Base-by-base conservation (phyloP, 1,139 yeast genomes). In the Candida labiduridarum region DNA sequence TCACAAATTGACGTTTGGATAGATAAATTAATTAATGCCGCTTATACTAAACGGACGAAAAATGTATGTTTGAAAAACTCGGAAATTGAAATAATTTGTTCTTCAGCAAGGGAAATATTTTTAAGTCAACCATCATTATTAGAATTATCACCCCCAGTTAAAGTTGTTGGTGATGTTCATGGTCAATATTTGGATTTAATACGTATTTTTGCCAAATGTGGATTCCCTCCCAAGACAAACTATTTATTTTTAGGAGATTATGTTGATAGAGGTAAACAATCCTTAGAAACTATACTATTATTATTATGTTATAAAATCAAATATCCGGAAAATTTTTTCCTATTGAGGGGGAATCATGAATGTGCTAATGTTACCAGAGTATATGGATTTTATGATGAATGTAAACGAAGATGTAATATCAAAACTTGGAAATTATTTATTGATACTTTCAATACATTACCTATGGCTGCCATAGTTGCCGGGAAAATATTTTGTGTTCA, bases 401-500 rank as follows among this genome's bases (percentile, higher is more conserved):
- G 96, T 71, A 89, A 89, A 65, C 77, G 96, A 61, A 71, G 96
- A 53, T 87, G 95, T 65, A 89, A 88, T 67, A 85, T 91, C 62
- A 92, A 91, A 66, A 90, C 96, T 0, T 94, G 98, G 98, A 90
- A 91, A 65, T 72, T 86, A 30, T 92, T 94, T 64, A 86, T 92
- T 59, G 98, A 94, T 70, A 90, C 97, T 0, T 94, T 94, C 71
- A 94, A 94, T 66, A 87, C 97, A 0, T 76, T 94, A 58, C 98
- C 99, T 11, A 85, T 94, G 50, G 96, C 97, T 1, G 97, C 98
- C 1, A 88, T 90, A 40, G 97, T 94, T 30, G 97, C 97, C 0
- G 95, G 94, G 31, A 94, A 92, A 73, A 94, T 94, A 47, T 94
- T 94, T 66, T 92, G 98, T 69, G 98, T 94, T 47, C 99, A 94